phyloP scores from a whole-genome alignment of 768 basidiomycete species.

The Tricholoma terreum region DNA sequence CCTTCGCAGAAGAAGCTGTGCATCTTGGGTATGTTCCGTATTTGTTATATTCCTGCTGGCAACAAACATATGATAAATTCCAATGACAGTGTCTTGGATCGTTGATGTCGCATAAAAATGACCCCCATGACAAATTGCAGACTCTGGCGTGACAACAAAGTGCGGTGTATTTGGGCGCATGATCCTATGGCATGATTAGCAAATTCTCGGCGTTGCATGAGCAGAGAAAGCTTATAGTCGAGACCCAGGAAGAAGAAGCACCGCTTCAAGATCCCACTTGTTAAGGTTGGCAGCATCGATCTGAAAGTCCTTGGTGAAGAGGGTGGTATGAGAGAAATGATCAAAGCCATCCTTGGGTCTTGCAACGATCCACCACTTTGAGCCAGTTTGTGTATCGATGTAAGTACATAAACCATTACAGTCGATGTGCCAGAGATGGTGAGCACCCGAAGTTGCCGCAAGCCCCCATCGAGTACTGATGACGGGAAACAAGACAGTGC shows the following conservation, averaged over 20 bases:
- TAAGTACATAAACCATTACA: neutral
- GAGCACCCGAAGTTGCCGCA: neutral
- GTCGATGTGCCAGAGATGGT: neutral
- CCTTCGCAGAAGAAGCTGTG: neutral
- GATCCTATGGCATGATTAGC: neutral
- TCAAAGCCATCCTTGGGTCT: neutral
- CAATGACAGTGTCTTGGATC: neutral
- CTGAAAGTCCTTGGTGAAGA: neutral
- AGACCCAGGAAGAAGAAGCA: neutral
- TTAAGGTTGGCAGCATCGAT: neutral
- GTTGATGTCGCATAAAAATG: constrained; percentile 2
- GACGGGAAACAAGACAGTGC: neutral
- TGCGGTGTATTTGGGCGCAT: constrained; percentile 1
- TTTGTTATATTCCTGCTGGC: neutral
- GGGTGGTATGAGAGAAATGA: neutral
- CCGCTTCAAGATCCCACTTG: neutral
- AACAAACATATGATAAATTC: neutral
- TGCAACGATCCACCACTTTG: neutral
- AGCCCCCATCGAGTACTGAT: neutral
- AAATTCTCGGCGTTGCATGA: neutral
- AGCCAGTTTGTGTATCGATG: neutral
- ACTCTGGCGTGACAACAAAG: neutral
- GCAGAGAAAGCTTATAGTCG: neutral
- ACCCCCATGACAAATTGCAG: neutral
- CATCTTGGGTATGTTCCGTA: neutral